Evolutionary conservation across 345 rosid genomes (phyloP), one percentile per base, ranked within the genome.

Genomic region (Lenwebbia sp.): DNA sequence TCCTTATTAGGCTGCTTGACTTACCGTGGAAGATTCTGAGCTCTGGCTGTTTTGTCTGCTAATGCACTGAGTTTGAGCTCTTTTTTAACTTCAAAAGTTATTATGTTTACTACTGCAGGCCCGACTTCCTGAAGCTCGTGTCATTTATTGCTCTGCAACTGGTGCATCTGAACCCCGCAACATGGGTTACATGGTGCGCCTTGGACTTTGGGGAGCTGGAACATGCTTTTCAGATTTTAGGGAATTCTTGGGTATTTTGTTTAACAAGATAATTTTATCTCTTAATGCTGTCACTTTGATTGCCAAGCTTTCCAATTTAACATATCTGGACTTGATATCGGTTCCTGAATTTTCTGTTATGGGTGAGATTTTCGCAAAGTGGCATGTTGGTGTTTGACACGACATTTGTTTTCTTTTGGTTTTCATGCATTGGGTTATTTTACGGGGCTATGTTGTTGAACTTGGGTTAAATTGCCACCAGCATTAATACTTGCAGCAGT

Each of bases 151-250:
- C 94, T 97, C 99, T 76, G 99, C 99, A 83, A 97, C 99, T 91
- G 99, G 99, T 88, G 99, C 99, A 88, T 97, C 99, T 86, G 99
- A 97, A 91, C 99, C 99, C 82, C 97, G 99, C 85, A 97, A 97
- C 90, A 89, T 97, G 99, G 99, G 99, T 84, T 97, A 97, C 90
- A 97, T 97, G 99, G 97, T 96, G 90, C 94, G 99, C 91, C 98
- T 97, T 91, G 99, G 99, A 88, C 99, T 97, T 82, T 97, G 99
- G 99, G 99, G 99, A 86, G 92, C 92, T 88, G 98, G 99, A 93
- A 97, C 99, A 54, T 90, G 92, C 90, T 97, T 97, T 86, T 65
- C 85, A 76, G 97, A 93, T 85, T 97, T 97, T 89, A 96, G 87
- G 87, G 93, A 88, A 82, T 97, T 95, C 85, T 94, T 97, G 88